phyloP scores from a whole-genome alignment of 768 basidiomycete species.

The Grammothele lineata region DNA sequence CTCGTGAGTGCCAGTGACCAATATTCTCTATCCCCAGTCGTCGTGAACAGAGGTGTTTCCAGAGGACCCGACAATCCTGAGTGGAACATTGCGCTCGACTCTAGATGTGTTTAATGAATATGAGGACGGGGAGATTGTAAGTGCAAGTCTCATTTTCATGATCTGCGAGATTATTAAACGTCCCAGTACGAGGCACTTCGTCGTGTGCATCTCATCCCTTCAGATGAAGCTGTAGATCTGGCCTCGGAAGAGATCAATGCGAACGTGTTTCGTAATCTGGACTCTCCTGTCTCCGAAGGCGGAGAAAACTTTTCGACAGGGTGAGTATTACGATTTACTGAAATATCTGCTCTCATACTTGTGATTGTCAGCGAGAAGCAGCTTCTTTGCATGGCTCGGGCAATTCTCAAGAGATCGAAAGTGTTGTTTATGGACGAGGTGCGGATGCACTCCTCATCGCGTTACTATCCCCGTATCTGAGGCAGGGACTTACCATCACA shows the following conservation, averaged over 20 bases:
- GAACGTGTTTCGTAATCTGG: constrained; percentile 76
- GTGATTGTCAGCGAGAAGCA: constrained; percentile 77
- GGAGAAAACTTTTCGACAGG: constrained; percentile 89
- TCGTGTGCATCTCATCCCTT: constrained; percentile 74
- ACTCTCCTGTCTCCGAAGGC: constrained; percentile 72
- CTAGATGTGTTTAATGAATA: constrained; percentile 88
- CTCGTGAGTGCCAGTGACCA: constrained; percentile 40
- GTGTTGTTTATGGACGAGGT: constrained; percentile 84
- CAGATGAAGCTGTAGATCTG: constrained; percentile 40
- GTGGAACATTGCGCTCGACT: constrained; percentile 75
- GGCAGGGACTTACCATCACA: constrained; percentile 19
- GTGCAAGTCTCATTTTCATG: constrained; percentile 17
- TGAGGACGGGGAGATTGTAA: constrained; percentile 74
- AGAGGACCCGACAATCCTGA: constrained; percentile 90
- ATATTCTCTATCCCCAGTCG: neutral
- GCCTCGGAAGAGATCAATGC: constrained; percentile 49
- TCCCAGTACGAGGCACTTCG: constrained; percentile 76
- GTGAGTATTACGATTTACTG: constrained; percentile 36
- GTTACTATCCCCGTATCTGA: too few relatives aligned
- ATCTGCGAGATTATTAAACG: constrained; percentile 17
- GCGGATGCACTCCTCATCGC: constrained; percentile 16
- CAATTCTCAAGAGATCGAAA: constrained; percentile 72
- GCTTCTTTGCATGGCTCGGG: constrained; percentile 80
- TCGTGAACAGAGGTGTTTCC: constrained; percentile 55
- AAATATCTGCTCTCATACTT: too few relatives aligned